Conservation (phyloP, 257 asterid species). For the Cordia subcordata region DNA sequence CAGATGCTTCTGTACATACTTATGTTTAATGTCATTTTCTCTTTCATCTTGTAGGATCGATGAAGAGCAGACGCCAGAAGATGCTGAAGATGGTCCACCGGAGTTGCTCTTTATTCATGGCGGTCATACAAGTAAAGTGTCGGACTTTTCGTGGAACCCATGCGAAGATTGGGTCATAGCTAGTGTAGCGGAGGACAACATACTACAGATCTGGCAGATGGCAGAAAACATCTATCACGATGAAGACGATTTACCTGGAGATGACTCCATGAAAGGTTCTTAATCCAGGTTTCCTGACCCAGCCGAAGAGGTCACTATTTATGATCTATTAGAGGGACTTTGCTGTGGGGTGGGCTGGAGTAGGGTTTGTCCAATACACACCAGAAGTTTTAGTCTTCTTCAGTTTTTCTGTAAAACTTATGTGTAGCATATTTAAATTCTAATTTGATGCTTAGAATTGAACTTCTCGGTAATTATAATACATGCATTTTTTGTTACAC, state of each 20-base stretch:
- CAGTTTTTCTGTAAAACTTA: neutral
- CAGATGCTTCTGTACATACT: neutral
- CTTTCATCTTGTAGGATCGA: slow-evolving; percentile 49
- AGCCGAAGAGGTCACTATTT: no score
- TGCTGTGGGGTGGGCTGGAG: neutral
- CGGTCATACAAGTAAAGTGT: slow-evolving; percentile 91
- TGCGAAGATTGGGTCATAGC: slow-evolving; percentile 96
- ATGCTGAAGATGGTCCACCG: slow-evolving; percentile 90
- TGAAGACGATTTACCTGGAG: slow-evolving; percentile 82
- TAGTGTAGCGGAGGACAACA: slow-evolving; percentile 95
- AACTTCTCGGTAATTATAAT: no score
- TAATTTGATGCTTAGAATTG: no score
- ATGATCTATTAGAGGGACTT: neutral
- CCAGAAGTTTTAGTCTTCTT: neutral
- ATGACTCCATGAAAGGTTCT: slow-evolving; percentile 45
- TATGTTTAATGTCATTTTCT: neutral
- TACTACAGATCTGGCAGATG: slow-evolving; percentile 97
- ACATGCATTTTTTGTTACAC: no score
- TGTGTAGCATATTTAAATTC: no score
- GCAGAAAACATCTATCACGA: slow-evolving; percentile 95
- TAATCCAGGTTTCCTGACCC: slow-evolving; percentile 10
- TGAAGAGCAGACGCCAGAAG: slow-evolving; percentile 83
- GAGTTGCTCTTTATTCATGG: slow-evolving; percentile 92
- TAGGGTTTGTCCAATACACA: no score
- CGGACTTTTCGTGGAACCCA: slow-evolving; percentile 96